A percentile compares a stretch with the other conserved stretches of the same genome.
Conservation (phyloP, 345 rosid genomes). For the Brassica napus region DNA sequence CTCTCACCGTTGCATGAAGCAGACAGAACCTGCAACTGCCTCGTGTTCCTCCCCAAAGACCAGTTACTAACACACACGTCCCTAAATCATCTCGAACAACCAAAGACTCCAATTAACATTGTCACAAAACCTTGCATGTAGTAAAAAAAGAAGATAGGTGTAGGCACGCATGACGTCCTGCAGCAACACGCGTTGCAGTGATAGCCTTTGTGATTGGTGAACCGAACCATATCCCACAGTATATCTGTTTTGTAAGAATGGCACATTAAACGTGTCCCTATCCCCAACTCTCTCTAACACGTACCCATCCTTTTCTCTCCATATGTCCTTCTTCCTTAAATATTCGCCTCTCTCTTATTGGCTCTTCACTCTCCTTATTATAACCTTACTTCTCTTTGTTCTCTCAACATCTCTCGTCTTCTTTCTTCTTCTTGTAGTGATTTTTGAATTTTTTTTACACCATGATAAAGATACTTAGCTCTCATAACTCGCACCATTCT, state of each 20-base stretch:
- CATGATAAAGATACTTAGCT: constrained; percentile 71
- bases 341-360: constrained; percentile 46
- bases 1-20: constrained; percentile 56
- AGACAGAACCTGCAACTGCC: constrained; percentile 40
- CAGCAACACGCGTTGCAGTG: constrained; percentile 60
- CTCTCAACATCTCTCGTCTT: constrained; percentile 40
- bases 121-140: constrained; percentile 30
- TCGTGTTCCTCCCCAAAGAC: constrained; percentile 30
- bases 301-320: constrained; percentile 68
- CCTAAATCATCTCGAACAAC: constrained; percentile 9
- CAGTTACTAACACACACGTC: constrained; percentile 21
- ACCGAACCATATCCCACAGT: constrained; percentile 34
- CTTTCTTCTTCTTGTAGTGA: neutral
- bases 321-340: constrained; percentile 50
- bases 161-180: constrained; percentile 75
- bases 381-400: constrained; percentile 15
- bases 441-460: neutral
- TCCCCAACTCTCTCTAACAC: constrained; percentile 54
- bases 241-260: constrained; percentile 21
- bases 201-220: constrained; percentile 44
- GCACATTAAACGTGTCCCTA: constrained; percentile 56
- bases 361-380: constrained; percentile 50
- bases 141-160: constrained; percentile 60
- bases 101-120: constrained; percentile 16
- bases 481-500: constrained; percentile 43